Conservation (phyloP, 148 eudicot genomes). For the Rhododendron henanense region DNA sequence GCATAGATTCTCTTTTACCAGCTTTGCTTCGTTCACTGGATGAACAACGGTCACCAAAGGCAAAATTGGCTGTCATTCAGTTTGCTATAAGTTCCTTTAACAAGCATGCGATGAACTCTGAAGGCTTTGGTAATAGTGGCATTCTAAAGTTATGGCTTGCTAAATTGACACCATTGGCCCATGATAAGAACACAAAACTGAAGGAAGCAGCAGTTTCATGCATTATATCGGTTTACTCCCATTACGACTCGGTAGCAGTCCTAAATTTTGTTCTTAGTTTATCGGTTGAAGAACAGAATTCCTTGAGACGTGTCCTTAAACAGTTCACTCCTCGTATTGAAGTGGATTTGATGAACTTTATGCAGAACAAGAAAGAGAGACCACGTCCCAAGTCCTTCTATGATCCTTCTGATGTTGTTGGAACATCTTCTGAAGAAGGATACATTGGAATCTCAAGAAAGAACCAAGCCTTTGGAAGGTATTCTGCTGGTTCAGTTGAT, state of each 20-base stretch:
- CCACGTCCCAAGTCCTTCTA: conserved; percentile 75
- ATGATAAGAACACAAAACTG: conserved; percentile 91
- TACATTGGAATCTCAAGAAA: conserved; percentile 70
- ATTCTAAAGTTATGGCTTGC: conserved; percentile 94
- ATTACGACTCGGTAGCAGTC: conserved; percentile 82
- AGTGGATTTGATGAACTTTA: conserved; percentile 88
- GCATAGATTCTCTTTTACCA: conserved; percentile 87
- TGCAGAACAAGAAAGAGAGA: conserved; percentile 88
- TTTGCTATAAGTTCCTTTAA: conserved; percentile 87
- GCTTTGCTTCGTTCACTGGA: conserved; percentile 96
- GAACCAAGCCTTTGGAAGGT: conserved; percentile 61
- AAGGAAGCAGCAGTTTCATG: conserved; percentile 91
- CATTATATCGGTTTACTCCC: conserved; percentile 85
- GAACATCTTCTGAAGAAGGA: conserved; percentile 92
- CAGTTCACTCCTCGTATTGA: conserved; percentile 97
- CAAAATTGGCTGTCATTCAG: conserved; percentile 94
- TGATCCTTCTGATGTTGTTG: conserved; percentile 78
- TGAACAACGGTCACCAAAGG: conserved; percentile 97
- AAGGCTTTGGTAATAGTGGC: conserved; percentile 76
- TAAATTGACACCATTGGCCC: conserved; percentile 78
- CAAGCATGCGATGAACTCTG: conserved; percentile 67
- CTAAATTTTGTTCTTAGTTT: conserved; percentile 80
- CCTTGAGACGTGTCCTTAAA: conserved; percentile 88
- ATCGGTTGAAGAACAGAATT: conserved; percentile 94
- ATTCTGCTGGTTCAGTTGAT: conserved; percentile 69